phyloP scores from a whole-genome alignment of 1,284 basidiomycete species.

The Leccinum insolens region DNA sequence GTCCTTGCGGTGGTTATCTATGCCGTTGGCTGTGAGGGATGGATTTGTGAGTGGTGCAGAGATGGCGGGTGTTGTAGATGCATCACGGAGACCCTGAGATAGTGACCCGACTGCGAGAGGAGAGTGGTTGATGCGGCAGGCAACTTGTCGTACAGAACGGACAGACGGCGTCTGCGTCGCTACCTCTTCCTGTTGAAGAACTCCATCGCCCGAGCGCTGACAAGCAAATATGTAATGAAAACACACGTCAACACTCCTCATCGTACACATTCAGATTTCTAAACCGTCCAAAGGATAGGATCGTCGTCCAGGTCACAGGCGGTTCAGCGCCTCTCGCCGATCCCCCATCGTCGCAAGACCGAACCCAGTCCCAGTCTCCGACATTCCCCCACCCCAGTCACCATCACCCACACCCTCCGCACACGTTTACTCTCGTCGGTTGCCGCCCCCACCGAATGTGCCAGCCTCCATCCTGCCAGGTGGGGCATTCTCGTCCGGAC shows the following conservation, averaged over 20 bases:
- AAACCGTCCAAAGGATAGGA: slow-evolving; percentile 33
- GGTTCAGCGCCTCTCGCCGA: slow-evolving; percentile 30
- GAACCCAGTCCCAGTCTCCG: slow-evolving; percentile 32
- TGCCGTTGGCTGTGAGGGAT: slow-evolving; percentile 66
- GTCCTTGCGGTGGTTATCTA: slow-evolving; percentile 62
- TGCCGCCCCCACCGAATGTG: slow-evolving; percentile 27
- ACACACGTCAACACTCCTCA: slow-evolving; percentile 29
- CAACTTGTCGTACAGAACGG: slow-evolving; percentile 71
- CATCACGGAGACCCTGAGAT: slow-evolving; percentile 57
- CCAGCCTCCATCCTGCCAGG: slow-evolving; percentile 20
- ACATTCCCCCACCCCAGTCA: slow-evolving; percentile 37
- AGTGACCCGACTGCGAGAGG: slow-evolving; percentile 60
- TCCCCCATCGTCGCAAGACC: slow-evolving; percentile 22
- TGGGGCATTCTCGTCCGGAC: slow-evolving; percentile 10
- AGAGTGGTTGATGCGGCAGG: slow-evolving; percentile 51
- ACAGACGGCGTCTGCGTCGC: slow-evolving; percentile 50
- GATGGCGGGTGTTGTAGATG: slow-evolving; percentile 42
- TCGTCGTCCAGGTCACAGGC: slow-evolving; percentile 32
- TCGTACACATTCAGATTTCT: not conserved
- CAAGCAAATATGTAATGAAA: slow-evolving; percentile 17
- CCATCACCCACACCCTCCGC: slow-evolving; percentile 29
- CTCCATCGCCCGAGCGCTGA: slow-evolving; percentile 30
- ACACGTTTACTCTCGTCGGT: slow-evolving; percentile 23
- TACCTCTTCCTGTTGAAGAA: slow-evolving; percentile 45
- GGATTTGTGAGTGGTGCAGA: slow-evolving; percentile 82